Evolutionary conservation across 2,329 filamentous ascomycete genomes (phyloP), one percentile per base, ranked within the genome.

Genomic region (Colletotrichum sidae): DNA sequence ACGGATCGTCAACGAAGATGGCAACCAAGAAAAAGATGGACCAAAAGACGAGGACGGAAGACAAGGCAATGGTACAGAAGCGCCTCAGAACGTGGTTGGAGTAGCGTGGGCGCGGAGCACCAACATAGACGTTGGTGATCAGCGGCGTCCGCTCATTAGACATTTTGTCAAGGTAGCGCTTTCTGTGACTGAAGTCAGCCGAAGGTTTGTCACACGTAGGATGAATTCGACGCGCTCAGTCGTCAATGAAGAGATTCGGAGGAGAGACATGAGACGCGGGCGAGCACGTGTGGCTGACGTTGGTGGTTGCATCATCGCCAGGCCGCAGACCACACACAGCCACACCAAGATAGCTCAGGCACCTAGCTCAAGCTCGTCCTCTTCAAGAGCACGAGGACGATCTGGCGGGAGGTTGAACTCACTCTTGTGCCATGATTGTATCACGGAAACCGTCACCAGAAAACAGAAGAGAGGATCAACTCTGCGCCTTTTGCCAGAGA

Each of bases 131-230:
- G 55, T 86, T 88, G 71, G 88, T 83, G 67, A 93, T 84, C 70
- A 93, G 83, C 63, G 91, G 90, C 55, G 89, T 91, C 61, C 81
- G 82, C 80, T 93, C 90, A 41, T 81, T 70, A 17, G 79, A 69
- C 80, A 81, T 82, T 65, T 70, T 78, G 37, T 70, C 70, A 68
- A 45, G 47, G 50, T 44, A 69, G 38, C 39, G 60, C 38, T 64
- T 59, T 60, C 64, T 67, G 44, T 25, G 33, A 25, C 38, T 37
- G 9, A 8, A 33, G 51, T 67, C 50, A 67, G 60, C 55, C 51
- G 62, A 42, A 39, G 33, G 17, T 38, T 11, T 44, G 25, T 47
- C 25, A 6, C 15, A 17, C 25, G 25, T 25, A 25, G 25, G 4
- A 25, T 5, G 25, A 34, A 46, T 45, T 25, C 35, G 15, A 17